Evolutionary conservation across 306 rosid genomes (phyloP), one percentile per base, ranked within the genome.

Genomic region (Lathyrus oleraceus): DNA sequence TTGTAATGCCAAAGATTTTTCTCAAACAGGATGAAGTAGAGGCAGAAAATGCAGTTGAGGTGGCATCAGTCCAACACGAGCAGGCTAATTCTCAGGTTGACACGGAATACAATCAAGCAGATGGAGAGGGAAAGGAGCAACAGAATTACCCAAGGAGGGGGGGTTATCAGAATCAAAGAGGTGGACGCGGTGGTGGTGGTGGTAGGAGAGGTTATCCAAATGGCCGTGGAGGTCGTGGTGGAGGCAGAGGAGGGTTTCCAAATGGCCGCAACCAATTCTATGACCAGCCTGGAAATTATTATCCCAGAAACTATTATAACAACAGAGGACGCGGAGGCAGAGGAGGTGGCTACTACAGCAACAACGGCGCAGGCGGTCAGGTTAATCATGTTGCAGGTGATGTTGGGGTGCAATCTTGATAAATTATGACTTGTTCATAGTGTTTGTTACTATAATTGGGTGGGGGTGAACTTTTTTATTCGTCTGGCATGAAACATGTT

Each of bases 201-300:
- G 92, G 91, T 49, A 86, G 97, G 13, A 81, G 98, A 68, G 98
- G 91, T 62, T 87, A 81, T 67, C 52, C 89, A 25, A 94, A 85
- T 57, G 95, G 91, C 0, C 99, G 96, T 53, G 97, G 96, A 48
- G 85, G 94, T 28, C 87, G 98, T 4, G 83, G 89, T 39, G 85
- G 88, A 52, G 77, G 88, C 12, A 71, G 88, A n/a, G 79, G 90
- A 16, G 69, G 88, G 77, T 95, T 75, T 81, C 88, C 83, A 77
- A 87, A 83, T 77, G 99, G 96, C 51, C 90, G 90, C 54, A 80
- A 73, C 83, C 95, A 86, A 76, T 90, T 79, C 30, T 84, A 84
- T 71, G 98, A 94, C 32, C 97, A 94, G 83, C 82, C 96, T 32
- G 96, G 92, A 60, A 90, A 79, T 70, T 87, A 94, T 73, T 77